Evolutionary conservation across 2,329 filamentous ascomycete species (phyloP).

Genomic region (Xylariaceae sp.): DNA sequence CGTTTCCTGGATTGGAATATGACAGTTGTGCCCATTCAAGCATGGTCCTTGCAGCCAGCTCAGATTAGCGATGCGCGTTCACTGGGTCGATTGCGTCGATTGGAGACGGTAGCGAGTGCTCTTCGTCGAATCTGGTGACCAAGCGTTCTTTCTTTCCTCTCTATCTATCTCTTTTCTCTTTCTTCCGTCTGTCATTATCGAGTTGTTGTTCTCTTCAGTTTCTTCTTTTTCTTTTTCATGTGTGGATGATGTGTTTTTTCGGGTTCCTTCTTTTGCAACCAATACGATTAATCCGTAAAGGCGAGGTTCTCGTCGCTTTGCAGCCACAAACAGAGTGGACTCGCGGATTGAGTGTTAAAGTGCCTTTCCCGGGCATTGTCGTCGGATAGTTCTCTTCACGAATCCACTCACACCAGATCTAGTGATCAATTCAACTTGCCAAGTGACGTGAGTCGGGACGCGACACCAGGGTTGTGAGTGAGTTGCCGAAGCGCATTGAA

Average conservation of each 20-base stretch:
- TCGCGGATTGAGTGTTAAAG: neutral
- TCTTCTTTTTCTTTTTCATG: neutral
- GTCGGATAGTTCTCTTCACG: neutral
- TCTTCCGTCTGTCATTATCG: neutral
- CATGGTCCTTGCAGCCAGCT: neutral
- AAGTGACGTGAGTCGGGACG: neutral
- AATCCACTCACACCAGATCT: neutral
- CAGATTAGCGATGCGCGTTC: neutral
- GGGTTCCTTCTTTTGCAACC: neutral
- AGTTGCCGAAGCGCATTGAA: neutral
- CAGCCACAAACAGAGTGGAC: neutral
- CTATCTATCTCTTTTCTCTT: neutral
- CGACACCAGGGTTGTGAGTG: neutral
- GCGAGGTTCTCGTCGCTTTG: neutral
- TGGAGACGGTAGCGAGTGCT: neutral
- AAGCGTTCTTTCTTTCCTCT: neutral
- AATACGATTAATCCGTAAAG: neutral
- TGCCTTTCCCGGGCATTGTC: neutral
- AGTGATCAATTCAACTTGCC: neutral
- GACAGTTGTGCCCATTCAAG: neutral
- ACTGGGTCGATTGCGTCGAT: neutral
- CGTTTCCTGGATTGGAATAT: constrained; percentile 1
- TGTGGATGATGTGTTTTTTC: neutral
- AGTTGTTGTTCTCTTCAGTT: neutral
- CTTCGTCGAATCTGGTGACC: neutral